These are phyloP conservation scores for Eucalyptus cloeziana DNA, from an alignment of 345 rosid species.

Conservation along the genomic window DNA sequence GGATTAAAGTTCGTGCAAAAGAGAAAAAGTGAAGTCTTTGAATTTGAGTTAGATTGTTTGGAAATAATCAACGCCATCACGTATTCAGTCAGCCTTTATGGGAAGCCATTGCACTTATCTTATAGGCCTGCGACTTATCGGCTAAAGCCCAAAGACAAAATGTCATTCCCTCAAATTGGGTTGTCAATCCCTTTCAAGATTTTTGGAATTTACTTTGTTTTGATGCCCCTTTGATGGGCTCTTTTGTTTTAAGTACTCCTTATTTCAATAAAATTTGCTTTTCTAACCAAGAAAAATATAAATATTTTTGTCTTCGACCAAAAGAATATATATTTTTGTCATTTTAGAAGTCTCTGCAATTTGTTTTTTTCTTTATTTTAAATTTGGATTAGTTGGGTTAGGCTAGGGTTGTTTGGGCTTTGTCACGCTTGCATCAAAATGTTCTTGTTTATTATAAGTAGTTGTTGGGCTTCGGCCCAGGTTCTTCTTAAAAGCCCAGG, in stretches of 20 bases:
- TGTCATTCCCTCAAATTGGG: not conserved
- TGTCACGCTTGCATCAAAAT: not conserved
- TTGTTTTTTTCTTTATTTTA: not conserved
- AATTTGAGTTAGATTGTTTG: not conserved
- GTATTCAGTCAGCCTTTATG: not conserved
- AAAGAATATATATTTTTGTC: not conserved
- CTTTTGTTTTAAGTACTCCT: not conserved
- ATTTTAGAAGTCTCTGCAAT: not conserved
- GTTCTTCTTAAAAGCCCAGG: not conserved
- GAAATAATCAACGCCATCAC: fast-evolving
- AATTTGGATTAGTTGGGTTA: not conserved
- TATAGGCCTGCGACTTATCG: fast-evolving
- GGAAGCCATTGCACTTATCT: not conserved
- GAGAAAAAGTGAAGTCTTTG: not conserved
- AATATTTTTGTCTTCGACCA: no score
- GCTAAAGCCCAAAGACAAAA: not conserved
- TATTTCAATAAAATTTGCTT: not conserved
- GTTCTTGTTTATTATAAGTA: not conserved
- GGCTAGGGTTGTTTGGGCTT: not conserved
- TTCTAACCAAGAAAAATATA: not conserved
- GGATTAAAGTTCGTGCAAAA: not conserved
- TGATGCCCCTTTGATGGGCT: not conserved
- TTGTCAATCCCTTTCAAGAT: not conserved
- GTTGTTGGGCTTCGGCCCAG: not conserved
- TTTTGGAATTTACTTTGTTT: not conserved